phyloP scores from a whole-genome alignment of 352 stramenopile species.

The Pythium graminicola region DNA sequence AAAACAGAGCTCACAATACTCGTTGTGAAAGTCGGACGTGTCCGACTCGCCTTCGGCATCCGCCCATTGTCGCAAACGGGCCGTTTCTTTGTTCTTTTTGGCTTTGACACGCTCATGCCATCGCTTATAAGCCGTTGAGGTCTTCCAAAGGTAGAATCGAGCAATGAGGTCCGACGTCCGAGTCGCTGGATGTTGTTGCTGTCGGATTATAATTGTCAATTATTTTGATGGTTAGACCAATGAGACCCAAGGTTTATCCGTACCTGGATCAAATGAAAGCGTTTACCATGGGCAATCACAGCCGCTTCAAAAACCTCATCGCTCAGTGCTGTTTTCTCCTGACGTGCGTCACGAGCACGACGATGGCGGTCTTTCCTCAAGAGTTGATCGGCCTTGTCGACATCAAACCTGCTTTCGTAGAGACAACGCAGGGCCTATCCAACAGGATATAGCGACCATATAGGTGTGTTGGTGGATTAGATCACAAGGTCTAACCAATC shows the following conservation, averaged over 20 bases:
- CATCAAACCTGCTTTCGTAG: constrained; percentile 46
- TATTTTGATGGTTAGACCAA: constrained; percentile 1
- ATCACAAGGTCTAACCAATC: no score
- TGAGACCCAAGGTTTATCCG: background rate
- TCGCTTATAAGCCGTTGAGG: constrained; percentile 37
- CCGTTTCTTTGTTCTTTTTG: constrained; percentile 40
- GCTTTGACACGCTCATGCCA: constrained; percentile 37
- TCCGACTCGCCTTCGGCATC: constrained; percentile 32
- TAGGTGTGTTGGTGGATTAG: no score
- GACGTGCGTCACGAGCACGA: constrained; percentile 18
- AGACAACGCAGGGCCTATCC: constrained; percentile 54
- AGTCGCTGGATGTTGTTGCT: constrained; percentile 39
- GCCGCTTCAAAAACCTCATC: constrained; percentile 40
- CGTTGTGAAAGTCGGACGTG: constrained; percentile 47
- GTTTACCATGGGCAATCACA: constrained; percentile 44
- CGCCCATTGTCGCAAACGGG: constrained; percentile 36
- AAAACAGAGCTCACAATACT: constrained; percentile 57
- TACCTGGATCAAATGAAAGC: constrained; percentile 57
- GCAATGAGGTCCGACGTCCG: constrained; percentile 43
- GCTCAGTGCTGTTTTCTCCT: constrained; percentile 26
- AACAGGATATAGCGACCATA: no score
- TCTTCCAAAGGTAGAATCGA: constrained; percentile 69
- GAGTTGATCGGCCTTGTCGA: constrained; percentile 32
- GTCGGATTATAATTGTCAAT: constrained; percentile 1
- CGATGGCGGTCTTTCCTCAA: constrained; percentile 32